Evolutionary conservation across 2,329 filamentous ascomycete genomes (phyloP), one percentile per base, ranked within the genome.

Genomic region (Leptodontidium sp.): DNA sequence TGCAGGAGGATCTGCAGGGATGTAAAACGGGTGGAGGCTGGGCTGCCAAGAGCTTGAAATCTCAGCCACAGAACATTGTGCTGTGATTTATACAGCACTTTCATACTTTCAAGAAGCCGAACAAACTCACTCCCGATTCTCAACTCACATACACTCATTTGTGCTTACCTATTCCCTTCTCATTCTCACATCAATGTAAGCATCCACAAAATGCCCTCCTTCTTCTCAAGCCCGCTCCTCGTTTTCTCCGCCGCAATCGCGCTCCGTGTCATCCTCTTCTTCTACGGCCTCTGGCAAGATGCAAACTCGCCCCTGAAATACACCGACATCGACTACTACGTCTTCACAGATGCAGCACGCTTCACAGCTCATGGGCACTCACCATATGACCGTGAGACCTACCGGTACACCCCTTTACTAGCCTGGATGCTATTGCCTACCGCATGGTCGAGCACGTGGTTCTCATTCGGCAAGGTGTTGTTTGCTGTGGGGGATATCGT

Each of bases 251-350:
- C 86, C 14, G 84, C 88, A 62, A 82, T 90, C 65, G 75, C 90
- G 59, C 86, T 99, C 29, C 93, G 96, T 70, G 78, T 88, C 6
- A 79, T 83, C 40, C 89, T 99, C 71, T 87, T 98, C 61, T 79
- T 97, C 76, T 98, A 98, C 80, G 95, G 96, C 68, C 87, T 93
- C 70, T 94, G 93, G 85, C 96, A 99, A 83, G 96, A 99, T 81
- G 91, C 93, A 69, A 86, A 94, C 81, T 97, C 94, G 8, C 90
- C 95, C 15, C 83, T 99, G 78, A 98, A 98, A 82, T 99, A 98
- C 84, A 99, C 96, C 63, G 96, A 99, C 81, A 98, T 99, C 76
- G 96, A 99, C 85, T 99, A 99, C 82, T 90, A 94, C 73, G 96
- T 99, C 79, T 99, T 99, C 84, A 98, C 96, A 61, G 95, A 98